phyloP scores from a whole-genome alignment of 352 stramenopile species.

The Phytopythium oedochilum region DNA sequence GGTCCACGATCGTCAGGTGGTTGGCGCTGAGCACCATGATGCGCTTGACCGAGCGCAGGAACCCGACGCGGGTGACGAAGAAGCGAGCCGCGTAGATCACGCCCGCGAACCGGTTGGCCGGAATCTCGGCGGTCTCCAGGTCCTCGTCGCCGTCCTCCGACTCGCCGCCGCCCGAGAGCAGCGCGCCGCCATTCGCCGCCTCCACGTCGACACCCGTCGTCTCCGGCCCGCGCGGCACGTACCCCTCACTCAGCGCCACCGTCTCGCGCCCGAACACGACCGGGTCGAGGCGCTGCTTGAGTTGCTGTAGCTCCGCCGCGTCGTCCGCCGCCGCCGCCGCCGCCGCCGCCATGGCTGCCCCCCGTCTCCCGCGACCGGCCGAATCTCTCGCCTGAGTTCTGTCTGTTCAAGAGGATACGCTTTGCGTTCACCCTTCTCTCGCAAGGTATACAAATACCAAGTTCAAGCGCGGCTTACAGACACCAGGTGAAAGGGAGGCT shows the following conservation, averaged over 20 bases:
- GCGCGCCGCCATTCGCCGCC: conserved; percentile 6
- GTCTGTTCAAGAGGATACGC: too few species aligned
- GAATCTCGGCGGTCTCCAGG: conserved; percentile 38
- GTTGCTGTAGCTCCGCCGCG: conserved; percentile 55
- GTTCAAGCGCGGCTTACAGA: too few species aligned
- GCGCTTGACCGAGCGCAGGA: conserved; percentile 67
- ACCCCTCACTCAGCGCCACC: conserved; percentile 51
- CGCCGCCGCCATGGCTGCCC: conserved; percentile 15
- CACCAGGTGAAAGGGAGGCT: too few species aligned
- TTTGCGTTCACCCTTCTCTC: too few species aligned
- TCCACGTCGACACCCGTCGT: conserved; percentile 59
- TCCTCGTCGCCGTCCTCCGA: conserved; percentile 43
- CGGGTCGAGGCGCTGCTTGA: conserved; percentile 55
- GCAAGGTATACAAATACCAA: too few species aligned
- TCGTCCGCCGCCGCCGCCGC: conserved; percentile 7
- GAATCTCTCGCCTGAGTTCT: too few species aligned
- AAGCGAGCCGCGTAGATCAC: conserved; percentile 84
- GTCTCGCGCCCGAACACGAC: conserved; percentile 46
- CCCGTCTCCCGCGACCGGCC: conserved; percentile 2
- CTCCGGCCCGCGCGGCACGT: conserved; percentile 64
- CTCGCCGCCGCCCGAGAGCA: conserved; percentile 8
- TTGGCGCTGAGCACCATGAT: conserved; percentile 80
- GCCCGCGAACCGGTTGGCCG: conserved; percentile 66
- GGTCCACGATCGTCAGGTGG: conserved; percentile 81
- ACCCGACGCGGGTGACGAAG: conserved; percentile 82